Conservation (phyloP, 352 stramenopile species). For the Phytophthora colocasiae region DNA sequence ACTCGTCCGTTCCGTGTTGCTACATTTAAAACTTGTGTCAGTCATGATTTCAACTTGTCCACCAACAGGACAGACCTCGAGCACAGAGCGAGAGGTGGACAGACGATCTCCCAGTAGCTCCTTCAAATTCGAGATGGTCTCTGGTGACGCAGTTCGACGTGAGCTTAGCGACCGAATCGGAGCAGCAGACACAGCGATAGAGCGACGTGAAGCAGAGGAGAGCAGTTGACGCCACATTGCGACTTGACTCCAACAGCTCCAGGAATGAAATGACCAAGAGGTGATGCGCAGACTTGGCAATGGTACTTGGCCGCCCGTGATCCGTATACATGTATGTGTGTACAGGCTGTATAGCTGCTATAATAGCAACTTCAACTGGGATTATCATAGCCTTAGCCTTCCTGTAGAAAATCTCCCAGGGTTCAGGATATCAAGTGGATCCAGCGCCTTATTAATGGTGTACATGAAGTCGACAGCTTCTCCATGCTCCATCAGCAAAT, state of each 20-base stretch:
- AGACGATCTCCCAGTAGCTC: slow-evolving; percentile 72
- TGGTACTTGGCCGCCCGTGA: neutral
- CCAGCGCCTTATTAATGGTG: slow-evolving; percentile 93
- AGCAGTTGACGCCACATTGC: slow-evolving; percentile 31
- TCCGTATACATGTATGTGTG: slow-evolving; percentile 21
- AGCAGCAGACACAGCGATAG: neutral
- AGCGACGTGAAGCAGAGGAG: slow-evolving; percentile 7
- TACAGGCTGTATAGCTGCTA: neutral
- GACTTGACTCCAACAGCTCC: slow-evolving; percentile 13
- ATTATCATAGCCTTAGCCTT: neutral
- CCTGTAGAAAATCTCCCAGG: slow-evolving; percentile 93
- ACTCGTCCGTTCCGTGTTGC: slow-evolving; percentile 92
- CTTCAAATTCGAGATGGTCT: slow-evolving; percentile 62
- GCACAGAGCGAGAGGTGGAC: slow-evolving; percentile 65
- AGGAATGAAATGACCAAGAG: slow-evolving; percentile 12
- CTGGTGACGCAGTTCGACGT: slow-evolving; percentile 42
- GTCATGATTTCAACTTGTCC: neutral
- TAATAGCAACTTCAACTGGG: no score
- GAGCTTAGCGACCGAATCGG: slow-evolving; percentile 32
- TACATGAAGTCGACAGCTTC: slow-evolving; percentile 92
- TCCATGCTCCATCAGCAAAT: slow-evolving; percentile 92
- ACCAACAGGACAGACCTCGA: slow-evolving; percentile 42
- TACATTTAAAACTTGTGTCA: slow-evolving; percentile 11
- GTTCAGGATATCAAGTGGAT: slow-evolving; percentile 97
- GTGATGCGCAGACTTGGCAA: slow-evolving; percentile 12